Base-by-base conservation (phyloP, 129 eudicot genomes). In the Centrapalus pauciflorus region DNA sequence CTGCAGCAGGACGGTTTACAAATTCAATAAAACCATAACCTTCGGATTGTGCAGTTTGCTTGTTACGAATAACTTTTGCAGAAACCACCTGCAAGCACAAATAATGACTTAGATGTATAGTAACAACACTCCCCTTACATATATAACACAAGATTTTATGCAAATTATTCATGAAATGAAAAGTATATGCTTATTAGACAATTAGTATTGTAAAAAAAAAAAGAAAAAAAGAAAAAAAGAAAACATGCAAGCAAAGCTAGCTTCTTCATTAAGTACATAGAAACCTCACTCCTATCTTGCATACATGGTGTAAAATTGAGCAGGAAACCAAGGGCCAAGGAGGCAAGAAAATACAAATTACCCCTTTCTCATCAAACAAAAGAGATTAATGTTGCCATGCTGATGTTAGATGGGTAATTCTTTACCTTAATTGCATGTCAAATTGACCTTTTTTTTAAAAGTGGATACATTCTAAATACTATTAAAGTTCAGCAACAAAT, bases 11-110 rank as follows among this genome's bases (percentile, higher is more conserved):
- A 76, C 71, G 95, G 60, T 75, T 81, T 29, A 11, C 76, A 54
- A 89, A 94, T 45, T 94, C 99, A 48, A 94, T 71, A 66, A 94
- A 94, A 1, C 99, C 99, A 77, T 94, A 94, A 40, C 99, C 82
- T 51, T 94, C 97, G 20, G 99, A 86, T 45, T 94, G 99, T 12
- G 72, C 78, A 54, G 88, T 77, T 72, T 83, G 92, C 95, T 86
- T 94, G 79, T 94, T 89, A 19, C 99, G 93, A 19, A 94, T 94
- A 66, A 94, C 91, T 79, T 94, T 94, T 33, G 78, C 95, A 50
- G 89, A 75, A 48, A 77, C 77, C 74, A 89, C 95, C 99, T 94
- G 85, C 66, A 76, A 55, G 26, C 30, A 69, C 25, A 20, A 69
- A 33, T 66, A 48, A 8, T 27, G 3, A 9, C 4, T 59, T n/a